Base-by-base conservation (phyloP, 768 basidiomycete species). In the Lentinula sp. region DNA sequence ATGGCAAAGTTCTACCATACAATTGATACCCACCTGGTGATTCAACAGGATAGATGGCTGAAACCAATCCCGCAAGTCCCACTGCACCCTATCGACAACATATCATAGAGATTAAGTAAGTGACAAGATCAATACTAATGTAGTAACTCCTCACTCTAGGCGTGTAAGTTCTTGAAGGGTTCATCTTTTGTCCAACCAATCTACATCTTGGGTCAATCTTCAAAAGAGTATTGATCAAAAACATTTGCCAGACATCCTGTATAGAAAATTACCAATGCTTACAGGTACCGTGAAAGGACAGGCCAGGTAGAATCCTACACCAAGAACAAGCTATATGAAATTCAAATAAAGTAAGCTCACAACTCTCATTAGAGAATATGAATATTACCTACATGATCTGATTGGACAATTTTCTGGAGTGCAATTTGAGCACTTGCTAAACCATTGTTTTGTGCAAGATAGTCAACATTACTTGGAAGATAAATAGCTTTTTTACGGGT, bases 101-200 rank as follows among this genome's bases (percentile, higher is more conserved):
- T 18, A 10, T 28, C 28, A 28, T 28, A 28, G 35, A 3, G 59
- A 63, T 13, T 32, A 34, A 13, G 6, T 45, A 9, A 5, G 23
- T 28, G 9, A 28, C 5, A 11, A 11, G 1, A 16, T 9, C 21
- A 16, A 52, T 16, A n/a, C n/a, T n/a, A 40, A 59, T 15, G 15
- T 34, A 31, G 5, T 42, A 7, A 23, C 2, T 18, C 69, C 77
- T 45, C 67, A 84, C 84, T 43, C 81, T 74, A 8, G 86, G 84
- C 0, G 88, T 89, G 62, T 76, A 85, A 0, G 85, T 86, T 7
- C 87, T 74, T 0, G 86, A 86, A 0, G 87, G 88, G 59, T 89
- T 89, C 84, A 88, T 88, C 69, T 89, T 90, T 62, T 88, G 87
- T 0, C 83, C 85, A 5, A 84, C 77, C 0, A 89, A 69, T 40